phyloP scores from a whole-genome alignment of 257 asterid species.

The Oldenlandia corymbosa region DNA sequence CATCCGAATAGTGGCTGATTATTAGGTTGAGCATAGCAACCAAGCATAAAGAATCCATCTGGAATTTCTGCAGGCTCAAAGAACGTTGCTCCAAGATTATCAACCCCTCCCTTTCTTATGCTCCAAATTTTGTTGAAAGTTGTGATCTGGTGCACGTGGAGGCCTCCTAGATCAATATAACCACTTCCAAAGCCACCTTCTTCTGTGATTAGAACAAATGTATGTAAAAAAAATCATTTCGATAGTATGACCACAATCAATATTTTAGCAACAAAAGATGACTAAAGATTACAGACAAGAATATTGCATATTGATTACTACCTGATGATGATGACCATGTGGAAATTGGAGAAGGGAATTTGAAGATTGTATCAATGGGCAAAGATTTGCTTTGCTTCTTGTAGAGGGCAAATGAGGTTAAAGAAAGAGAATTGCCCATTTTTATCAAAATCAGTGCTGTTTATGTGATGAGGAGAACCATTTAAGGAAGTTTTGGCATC shows the following conservation, averaged over 20 bases:
- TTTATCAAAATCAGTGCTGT: background rate
- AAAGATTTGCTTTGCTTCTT: constrained; percentile 13
- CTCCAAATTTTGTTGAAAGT: constrained; percentile 51
- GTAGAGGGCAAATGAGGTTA: constrained; percentile 10
- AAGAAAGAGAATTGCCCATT: constrained; percentile 38
- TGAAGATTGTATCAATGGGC: constrained; percentile 62
- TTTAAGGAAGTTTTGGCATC: background rate
- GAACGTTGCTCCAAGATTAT: constrained; percentile 59
- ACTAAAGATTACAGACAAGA: background rate
- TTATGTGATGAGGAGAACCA: too few relatives aligned
- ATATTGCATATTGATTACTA: constrained; percentile 1
- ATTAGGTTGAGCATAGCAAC: constrained; percentile 68
- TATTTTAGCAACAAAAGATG: background rate
- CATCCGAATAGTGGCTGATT: constrained; percentile 60
- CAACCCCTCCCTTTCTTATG: constrained; percentile 43
- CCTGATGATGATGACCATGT: constrained; percentile 57
- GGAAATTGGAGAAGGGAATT: constrained; percentile 59
- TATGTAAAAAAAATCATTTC: too few relatives aligned
- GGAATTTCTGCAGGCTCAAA: constrained; percentile 72
- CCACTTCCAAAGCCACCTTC: constrained; percentile 64
- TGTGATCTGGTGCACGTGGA: constrained; percentile 44
- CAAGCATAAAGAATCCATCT: constrained; percentile 79
- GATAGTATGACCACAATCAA: too few relatives aligned
- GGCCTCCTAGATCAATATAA: constrained; percentile 71
- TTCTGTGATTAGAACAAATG: constrained; percentile 28